Evolutionary conservation across 148 eudicot species (phyloP).

Genomic region (Pharnaceum exiguum): DNA sequence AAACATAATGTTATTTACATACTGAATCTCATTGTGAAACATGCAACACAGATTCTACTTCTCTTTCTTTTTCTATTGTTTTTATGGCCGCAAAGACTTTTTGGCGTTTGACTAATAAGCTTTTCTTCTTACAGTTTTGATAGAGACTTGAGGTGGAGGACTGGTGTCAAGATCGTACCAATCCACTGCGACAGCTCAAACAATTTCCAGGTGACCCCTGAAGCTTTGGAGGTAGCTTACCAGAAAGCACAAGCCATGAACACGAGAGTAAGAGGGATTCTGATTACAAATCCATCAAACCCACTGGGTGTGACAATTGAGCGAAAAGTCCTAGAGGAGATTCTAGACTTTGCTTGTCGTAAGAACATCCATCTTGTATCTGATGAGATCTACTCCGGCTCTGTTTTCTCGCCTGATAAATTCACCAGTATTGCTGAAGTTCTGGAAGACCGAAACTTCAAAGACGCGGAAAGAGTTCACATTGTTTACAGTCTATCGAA

Average conservation of each 20-base stretch:
- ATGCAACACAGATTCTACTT: not conserved
- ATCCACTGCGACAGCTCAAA: constrained; percentile 73
- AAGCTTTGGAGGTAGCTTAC: constrained; percentile 73
- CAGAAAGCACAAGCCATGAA: constrained; percentile 39
- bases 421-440: constrained; percentile 77
- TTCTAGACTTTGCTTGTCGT: constrained; percentile 44
- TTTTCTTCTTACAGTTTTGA: constrained; percentile 54
- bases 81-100: not conserved
- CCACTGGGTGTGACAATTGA: constrained; percentile 67
- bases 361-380: constrained; percentile 84
- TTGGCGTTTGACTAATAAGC: not conserved
- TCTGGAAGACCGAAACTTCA: constrained; percentile 35
- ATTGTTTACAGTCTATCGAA: constrained; percentile 89
- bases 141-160: constrained; percentile 90
- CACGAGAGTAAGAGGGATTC: constrained; percentile 51
- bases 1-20: not conserved
- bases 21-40: not conserved
- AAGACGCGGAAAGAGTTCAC: constrained; percentile 61
- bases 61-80: not conserved
- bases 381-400: constrained; percentile 92
- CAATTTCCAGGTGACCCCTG: constrained; percentile 64
- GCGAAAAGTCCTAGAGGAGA: constrained; percentile 38
- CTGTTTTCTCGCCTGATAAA: constrained; percentile 50
- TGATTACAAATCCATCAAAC: constrained; percentile 90
- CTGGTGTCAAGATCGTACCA: constrained; percentile 78